Evolutionary conservation across 2,329 filamentous ascomycete species (phyloP), one percentile per base, ranked within the genome.

Genomic region (Colletotrichum karsti): DNA sequence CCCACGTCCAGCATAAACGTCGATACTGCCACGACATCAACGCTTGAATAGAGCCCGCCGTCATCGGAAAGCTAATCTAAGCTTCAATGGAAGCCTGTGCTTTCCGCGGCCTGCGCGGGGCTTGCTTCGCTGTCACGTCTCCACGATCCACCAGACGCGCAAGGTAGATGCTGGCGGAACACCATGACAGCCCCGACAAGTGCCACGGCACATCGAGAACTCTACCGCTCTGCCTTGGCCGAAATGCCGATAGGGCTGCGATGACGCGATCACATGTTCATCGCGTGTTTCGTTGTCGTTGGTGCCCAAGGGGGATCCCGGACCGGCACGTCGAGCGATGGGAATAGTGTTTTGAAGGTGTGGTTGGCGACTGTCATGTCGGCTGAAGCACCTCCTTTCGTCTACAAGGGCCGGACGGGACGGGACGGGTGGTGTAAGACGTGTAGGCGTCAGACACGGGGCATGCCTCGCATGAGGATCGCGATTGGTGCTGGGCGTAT

Each of bases 61-160:
- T 22, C 26, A 35, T 28, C n/a, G 26, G 12, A 15, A 39, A 9
- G 51, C 33, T 26, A 55, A 55, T 55, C 51, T 39, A 39, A 39
- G 51, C 33, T 28, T 55, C 50, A 10, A 10, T 13, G 51, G 22
- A 24, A 26, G 13, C 51, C 22, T 28, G 3, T 35, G 50, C 18
- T 54, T 54, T 7, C 50, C 33, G 51, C 35, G 51, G 30, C 12
- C 26, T 10, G 50, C 8, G 51, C 13, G 51, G 33, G 30, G 30
- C 2, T 26, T 39, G 51, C 51, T 55, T 28, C 30, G 51, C 51
- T 55, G 51, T 37, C 33, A 39, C 10, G 20, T 12, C 33, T 28
- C 22, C 33, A 39, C 51, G 51, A 30, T 30, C 51, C 51, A 33
- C 50, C n/a, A 22, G n/a, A 26, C 28, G 33, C 20, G 22, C 51